Evolutionary conservation across 495 filamentous ascomycete species (phyloP).

Genomic region (Ascobolus immersus): DNA sequence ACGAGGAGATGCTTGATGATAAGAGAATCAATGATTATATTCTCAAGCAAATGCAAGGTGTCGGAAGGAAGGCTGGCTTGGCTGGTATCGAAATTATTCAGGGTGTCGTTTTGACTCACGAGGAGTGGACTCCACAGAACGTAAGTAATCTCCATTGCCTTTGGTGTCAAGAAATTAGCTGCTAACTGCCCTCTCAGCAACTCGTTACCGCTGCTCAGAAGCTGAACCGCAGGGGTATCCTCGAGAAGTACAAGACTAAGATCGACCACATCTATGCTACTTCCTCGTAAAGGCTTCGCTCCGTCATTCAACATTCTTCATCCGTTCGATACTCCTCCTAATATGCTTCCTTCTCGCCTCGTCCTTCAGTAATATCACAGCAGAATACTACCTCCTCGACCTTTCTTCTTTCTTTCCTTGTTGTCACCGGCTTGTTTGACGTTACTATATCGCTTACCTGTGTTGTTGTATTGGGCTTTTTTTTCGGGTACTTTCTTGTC

Average conservation of each 20-base stretch:
- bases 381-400: too few species aligned
- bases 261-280: slow-evolving; percentile 31
- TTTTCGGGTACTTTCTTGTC: too few species aligned
- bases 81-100: slow-evolving; percentile 74
- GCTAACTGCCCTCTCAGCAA: slow-evolving; percentile 21
- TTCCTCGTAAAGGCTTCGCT: too few species aligned
- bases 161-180: background rate
- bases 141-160: slow-evolving; percentile 31
- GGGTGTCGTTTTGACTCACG: slow-evolving; percentile 74
- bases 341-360: too few species aligned
- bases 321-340: too few species aligned
- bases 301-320: too few species aligned
- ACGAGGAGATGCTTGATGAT: slow-evolving; percentile 64
- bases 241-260: slow-evolving; percentile 38
- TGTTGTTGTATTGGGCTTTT: too few species aligned
- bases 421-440: too few species aligned
- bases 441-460: too few species aligned
- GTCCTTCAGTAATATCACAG: too few species aligned
- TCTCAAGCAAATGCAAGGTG: slow-evolving; percentile 55
- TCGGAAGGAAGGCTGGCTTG: slow-evolving; percentile 51
- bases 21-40: slow-evolving; percentile 55
- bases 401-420: too few species aligned
- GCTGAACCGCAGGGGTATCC: slow-evolving; percentile 42
- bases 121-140: slow-evolving; percentile 94
- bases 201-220: slow-evolving; percentile 54